Conservation (phyloP, 257 asterid genomes). For the Marsdenia floribunda region DNA sequence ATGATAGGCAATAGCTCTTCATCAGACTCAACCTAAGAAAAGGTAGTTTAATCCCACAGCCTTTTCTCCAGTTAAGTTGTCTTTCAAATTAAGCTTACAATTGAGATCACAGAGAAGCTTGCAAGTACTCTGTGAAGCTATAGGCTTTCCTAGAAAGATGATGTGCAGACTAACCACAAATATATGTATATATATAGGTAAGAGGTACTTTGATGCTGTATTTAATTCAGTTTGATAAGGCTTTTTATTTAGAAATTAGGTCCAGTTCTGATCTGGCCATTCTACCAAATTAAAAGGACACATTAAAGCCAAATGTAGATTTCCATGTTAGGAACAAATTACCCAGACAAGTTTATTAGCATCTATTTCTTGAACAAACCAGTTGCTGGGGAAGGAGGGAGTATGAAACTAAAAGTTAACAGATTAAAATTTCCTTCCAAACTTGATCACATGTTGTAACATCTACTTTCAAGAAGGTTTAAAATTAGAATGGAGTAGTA, state of each 20-base stretch:
- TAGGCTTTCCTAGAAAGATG: not conserved
- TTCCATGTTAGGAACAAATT: not conserved
- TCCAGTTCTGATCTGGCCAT: not conserved
- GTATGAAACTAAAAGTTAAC: not conserved
- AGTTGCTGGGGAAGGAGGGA: not conserved
- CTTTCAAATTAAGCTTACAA: not conserved
- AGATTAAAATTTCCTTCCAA: not conserved
- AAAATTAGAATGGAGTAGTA: not conserved
- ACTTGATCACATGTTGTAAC: not conserved
- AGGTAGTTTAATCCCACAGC: not conserved
- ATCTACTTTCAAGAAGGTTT: not conserved
- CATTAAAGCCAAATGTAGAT: not conserved
- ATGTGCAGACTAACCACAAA: not conserved
- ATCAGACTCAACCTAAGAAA: not conserved
- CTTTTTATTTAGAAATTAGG: not conserved
- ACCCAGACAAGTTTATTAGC: not conserved
- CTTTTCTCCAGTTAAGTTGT: not conserved
- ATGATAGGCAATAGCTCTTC: not conserved
- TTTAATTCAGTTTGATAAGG: not conserved
- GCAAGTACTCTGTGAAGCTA: not conserved
- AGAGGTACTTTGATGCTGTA: not conserved
- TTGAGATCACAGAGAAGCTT: not conserved
- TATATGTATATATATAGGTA: not conserved
- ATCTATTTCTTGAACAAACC: not conserved
- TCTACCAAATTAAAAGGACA: conserved; percentile 1